A percentile compares a stretch with the other conserved stretches of the same genome.
phyloP scores from a whole-genome alignment of 176 grass and related monocot species.

The Carex myosuroides region DNA sequence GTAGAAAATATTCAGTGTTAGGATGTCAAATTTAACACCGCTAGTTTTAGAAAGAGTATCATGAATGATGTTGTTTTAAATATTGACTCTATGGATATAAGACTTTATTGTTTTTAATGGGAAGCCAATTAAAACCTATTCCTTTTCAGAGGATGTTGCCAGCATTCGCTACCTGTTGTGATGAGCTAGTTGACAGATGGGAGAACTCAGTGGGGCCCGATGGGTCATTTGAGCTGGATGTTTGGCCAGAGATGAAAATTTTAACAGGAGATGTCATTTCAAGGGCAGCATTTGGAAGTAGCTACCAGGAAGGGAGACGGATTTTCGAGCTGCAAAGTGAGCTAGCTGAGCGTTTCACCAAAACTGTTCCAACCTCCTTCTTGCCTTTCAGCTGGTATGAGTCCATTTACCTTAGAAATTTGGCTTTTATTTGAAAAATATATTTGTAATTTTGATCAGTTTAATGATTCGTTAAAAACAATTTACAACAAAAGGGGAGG shows the following conservation, averaged over 20 bases:
- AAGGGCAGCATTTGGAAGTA: too few species aligned
- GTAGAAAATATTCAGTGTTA: neutral
- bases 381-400: constrained; percentile 49
- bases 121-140: neutral
- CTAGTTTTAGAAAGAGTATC: neutral
- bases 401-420: neutral
- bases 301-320: too few species aligned
- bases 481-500: too few species aligned
- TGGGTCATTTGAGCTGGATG: too few species aligned
- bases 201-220: too few species aligned
- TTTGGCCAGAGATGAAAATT: too few species aligned
- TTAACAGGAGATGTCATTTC: too few species aligned
- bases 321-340: too few species aligned
- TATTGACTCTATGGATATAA: neutral
- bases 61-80: neutral
- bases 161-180: too few species aligned
- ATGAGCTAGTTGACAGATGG: too few species aligned
- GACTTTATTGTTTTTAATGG: neutral
- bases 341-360: too few species aligned
- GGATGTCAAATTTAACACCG: neutral
- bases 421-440: neutral
- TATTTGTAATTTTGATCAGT: neutral
- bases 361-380: neutral
- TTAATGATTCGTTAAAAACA: neutral
- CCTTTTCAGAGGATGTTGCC: neutral